Conservation (phyloP, 805 yeast genomes). For the Lipomyces japonicus region DNA sequence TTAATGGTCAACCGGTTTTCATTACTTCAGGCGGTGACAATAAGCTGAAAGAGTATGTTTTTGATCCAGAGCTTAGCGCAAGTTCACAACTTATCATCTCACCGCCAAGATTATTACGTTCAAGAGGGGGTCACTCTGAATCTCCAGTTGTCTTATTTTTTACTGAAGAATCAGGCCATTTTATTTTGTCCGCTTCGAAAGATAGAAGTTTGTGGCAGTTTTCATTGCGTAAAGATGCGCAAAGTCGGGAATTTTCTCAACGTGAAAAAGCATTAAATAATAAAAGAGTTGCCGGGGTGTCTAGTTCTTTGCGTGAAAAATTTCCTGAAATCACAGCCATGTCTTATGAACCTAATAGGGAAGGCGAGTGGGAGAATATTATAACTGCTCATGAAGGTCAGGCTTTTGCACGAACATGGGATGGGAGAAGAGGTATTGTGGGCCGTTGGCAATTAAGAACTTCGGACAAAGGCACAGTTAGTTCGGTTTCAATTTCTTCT, state of each 20-base stretch:
- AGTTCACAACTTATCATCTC: slow-evolving; percentile 54
- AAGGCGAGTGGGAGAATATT: slow-evolving; percentile 74
- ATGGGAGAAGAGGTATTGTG: slow-evolving; percentile 67
- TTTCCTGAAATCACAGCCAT: slow-evolving; percentile 62
- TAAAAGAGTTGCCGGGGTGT: slow-evolving; percentile 33
- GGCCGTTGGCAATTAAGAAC: slow-evolving; percentile 71
- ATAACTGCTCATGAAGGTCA: slow-evolving; percentile 85
- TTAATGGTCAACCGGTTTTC: slow-evolving; percentile 87
- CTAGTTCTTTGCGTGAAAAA: slow-evolving; percentile 48
- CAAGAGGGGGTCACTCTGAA: slow-evolving; percentile 95
- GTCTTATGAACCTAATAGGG: slow-evolving; percentile 30
- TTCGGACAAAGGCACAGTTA: slow-evolving; percentile 72
- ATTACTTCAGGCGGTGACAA: slow-evolving; percentile 92
- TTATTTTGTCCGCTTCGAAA: slow-evolving; percentile 76
- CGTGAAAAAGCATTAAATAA: slow-evolving; percentile 48
- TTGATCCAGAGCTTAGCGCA: slow-evolving; percentile 81
- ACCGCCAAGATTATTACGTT: slow-evolving; percentile 87
- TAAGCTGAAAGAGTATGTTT: slow-evolving; percentile 73
- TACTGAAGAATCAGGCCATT: slow-evolving; percentile 78
- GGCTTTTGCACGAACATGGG: slow-evolving; percentile 86
- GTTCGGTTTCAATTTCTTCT: slow-evolving; percentile 72
- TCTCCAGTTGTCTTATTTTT: slow-evolving; percentile 77
- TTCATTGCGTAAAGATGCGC: slow-evolving; percentile 92
- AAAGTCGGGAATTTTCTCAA: slow-evolving; percentile 89
- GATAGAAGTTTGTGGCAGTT: slow-evolving; percentile 88